Evolutionary conservation across 2,329 filamentous ascomycete genomes (phyloP).

Genomic region (Curvularia spicifera): DNA sequence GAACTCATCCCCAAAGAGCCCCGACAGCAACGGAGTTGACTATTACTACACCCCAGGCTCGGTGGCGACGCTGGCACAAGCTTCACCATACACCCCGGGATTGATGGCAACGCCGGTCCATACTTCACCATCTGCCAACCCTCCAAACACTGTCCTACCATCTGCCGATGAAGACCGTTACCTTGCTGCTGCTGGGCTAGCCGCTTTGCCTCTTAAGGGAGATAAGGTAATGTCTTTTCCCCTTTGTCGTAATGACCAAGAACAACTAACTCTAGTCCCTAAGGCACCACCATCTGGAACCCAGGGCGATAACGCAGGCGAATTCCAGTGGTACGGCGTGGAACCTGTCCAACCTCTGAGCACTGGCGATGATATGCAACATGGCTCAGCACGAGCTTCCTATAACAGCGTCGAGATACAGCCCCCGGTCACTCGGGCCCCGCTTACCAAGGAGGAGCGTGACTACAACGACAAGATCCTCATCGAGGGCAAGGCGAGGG

Average conservation of each 20-base stretch:
- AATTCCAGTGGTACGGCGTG: conserved; percentile 16
- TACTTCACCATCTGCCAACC: too few species aligned
- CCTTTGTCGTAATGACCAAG: not conserved
- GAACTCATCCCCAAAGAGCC: conserved; percentile 30
- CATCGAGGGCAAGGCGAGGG: conserved; percentile 60
- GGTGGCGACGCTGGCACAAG: not conserved
- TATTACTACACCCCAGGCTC: conserved; percentile 17
- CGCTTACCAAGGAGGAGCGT: conserved; percentile 18
- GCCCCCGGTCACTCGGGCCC: conserved; percentile 5
- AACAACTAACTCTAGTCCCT: not conserved
- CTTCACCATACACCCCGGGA: not conserved
- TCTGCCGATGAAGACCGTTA: not conserved
- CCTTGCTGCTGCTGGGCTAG: not conserved
- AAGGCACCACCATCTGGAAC: not conserved
- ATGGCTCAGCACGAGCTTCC: too few species aligned
- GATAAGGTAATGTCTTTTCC: not conserved
- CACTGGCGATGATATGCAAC: too few species aligned
- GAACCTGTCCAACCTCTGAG: not conserved
- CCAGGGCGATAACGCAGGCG: conserved; percentile 10
- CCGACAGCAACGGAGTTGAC: conserved; percentile 23
- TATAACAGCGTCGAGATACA: too few species aligned
- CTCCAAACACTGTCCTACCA: not conserved
- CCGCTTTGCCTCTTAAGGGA: conserved; percentile 1
- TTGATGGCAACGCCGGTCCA: not conserved
- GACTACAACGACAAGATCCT: conserved; percentile 50